These are phyloP conservation scores for Lachnellula arida DNA, from an alignment of 2,329 filamentous ascomycete species.

Conservation along the genomic window DNA sequence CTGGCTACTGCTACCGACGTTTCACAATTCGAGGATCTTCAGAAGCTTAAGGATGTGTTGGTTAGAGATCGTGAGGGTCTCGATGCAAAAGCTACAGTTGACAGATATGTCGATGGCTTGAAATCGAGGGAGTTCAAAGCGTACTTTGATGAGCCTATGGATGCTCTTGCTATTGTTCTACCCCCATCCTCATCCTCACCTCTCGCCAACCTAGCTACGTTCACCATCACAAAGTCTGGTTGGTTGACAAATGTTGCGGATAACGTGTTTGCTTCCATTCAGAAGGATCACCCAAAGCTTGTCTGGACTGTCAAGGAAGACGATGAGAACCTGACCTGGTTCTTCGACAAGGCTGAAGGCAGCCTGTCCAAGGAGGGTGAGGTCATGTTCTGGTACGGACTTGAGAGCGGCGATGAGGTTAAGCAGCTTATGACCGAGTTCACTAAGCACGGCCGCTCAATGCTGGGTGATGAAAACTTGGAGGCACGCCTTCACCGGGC, in stretches of 20 bases:
- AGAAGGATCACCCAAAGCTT: conserved; percentile 86
- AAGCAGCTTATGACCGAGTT: conserved; percentile 82
- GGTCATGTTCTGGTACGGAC: conserved; percentile 88
- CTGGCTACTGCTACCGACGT: conserved; percentile 69
- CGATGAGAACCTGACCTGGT: conserved; percentile 96
- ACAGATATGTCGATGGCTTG: conserved; percentile 79
- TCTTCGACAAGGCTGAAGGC: conserved; percentile 94
- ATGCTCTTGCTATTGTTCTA: conserved; percentile 84
- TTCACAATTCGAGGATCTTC: conserved; percentile 69
- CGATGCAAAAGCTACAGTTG: conserved; percentile 77
- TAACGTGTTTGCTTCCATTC: conserved; percentile 89
- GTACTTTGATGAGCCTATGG: conserved; percentile 92
- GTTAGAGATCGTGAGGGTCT: conserved; percentile 76
- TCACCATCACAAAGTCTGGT: conserved; percentile 89
- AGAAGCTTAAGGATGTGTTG: conserved; percentile 75
- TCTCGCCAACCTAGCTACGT: conserved; percentile 79
- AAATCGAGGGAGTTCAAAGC: conserved; percentile 78
- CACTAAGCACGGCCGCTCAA: conserved; percentile 72
- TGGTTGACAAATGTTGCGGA: conserved; percentile 95
- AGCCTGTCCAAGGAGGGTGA: conserved; percentile 81
- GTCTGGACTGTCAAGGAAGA: conserved; percentile 96
- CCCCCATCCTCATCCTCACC: conserved; percentile 62
- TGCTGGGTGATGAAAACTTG: conserved; percentile 86
- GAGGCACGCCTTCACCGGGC: conserved; percentile 80
- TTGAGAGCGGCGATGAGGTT: conserved; percentile 76